Percentiles rank a stretch among this genome's conserved stretches.
Conservation (phyloP, 2,329 filamentous ascomycete species). For the Phoma herbarum region DNA sequence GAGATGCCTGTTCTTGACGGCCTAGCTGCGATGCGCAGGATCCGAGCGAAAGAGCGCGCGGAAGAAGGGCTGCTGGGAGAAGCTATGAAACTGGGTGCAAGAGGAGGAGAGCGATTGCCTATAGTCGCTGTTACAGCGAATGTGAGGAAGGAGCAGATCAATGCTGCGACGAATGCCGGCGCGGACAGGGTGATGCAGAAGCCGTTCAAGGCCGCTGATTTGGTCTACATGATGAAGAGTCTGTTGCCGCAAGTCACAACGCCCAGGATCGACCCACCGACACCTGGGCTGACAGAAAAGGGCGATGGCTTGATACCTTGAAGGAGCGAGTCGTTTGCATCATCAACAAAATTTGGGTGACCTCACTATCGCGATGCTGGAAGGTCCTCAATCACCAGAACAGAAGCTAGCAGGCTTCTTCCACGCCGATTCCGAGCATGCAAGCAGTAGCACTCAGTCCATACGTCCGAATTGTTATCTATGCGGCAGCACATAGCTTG, state of each 20-base stretch:
- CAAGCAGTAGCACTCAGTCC: neutral
- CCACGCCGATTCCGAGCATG: neutral
- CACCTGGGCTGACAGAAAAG: constrained; percentile 19
- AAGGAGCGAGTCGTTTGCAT: neutral
- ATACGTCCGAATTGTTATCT: too few relatives aligned
- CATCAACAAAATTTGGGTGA: neutral
- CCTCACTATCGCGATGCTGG: neutral
- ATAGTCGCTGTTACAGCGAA: constrained; percentile 53
- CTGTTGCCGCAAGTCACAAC: constrained; percentile 37
- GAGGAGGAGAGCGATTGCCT: constrained; percentile 33
- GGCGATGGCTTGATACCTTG: constrained; percentile 30
- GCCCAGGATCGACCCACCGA: constrained; percentile 29
- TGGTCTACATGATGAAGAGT: constrained; percentile 48
- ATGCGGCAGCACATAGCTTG: neutral
- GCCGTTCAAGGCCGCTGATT: constrained; percentile 47
- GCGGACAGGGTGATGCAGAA: constrained; percentile 50
- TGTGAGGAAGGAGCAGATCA: constrained; percentile 49
- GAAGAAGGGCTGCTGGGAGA: constrained; percentile 28
- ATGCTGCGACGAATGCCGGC: constrained; percentile 45
- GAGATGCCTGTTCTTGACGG: constrained; percentile 65
- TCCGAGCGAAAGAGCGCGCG: constrained; percentile 57
- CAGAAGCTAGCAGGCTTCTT: neutral
- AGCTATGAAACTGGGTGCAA: constrained; percentile 33
- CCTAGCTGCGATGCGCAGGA: constrained; percentile 54
- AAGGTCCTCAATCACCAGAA: neutral